Percentiles rank a stretch among this genome's conserved stretches.
Conservation (phyloP, 208 protist genomes). For the Crithidia sp. region DNA sequence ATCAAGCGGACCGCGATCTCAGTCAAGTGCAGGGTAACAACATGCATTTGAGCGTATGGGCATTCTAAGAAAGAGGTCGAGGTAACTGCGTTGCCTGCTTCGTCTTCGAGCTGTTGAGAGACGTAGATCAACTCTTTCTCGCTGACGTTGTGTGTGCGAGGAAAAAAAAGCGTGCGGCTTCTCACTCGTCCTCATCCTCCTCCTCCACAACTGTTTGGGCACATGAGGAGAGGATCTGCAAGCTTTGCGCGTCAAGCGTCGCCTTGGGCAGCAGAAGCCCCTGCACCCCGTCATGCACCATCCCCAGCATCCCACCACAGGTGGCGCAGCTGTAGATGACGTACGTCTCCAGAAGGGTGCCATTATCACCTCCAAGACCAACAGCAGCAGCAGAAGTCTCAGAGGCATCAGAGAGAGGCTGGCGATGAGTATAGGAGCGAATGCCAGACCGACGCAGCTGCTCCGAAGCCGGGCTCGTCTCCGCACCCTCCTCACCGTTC, state of each 20-base stretch:
- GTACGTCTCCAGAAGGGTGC: slow-evolving; percentile 12
- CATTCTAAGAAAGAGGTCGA: no score
- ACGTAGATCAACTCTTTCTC: no score
- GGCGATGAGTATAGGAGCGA: slow-evolving; percentile 17
- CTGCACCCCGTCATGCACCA: slow-evolving; percentile 63
- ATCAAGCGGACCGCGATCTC: no score
- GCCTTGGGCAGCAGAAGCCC: slow-evolving; percentile 65
- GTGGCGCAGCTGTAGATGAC: slow-evolving; percentile 60
- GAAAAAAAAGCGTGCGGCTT: neutral
- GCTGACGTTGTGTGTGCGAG: no score
- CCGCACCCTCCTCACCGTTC: no score
- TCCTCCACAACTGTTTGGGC: slow-evolving; percentile 42
- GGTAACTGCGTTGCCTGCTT: no score
- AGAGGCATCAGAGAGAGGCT: no score
- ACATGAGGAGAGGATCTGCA: slow-evolving; percentile 52
- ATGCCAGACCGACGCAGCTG: slow-evolving; percentile 2
- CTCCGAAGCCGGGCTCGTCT: neutral
- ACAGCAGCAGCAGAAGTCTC: no score
- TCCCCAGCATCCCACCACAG: slow-evolving; percentile 63
- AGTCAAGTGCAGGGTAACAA: no score
- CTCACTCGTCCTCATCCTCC: neutral
- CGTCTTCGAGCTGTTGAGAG: no score
- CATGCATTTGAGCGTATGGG: no score
- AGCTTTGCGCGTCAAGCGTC: slow-evolving; percentile 53
- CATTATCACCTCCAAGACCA: neutral